Evolutionary conservation across 768 basidiomycete species (phyloP).

Genomic region (Lyophyllum decastes): DNA sequence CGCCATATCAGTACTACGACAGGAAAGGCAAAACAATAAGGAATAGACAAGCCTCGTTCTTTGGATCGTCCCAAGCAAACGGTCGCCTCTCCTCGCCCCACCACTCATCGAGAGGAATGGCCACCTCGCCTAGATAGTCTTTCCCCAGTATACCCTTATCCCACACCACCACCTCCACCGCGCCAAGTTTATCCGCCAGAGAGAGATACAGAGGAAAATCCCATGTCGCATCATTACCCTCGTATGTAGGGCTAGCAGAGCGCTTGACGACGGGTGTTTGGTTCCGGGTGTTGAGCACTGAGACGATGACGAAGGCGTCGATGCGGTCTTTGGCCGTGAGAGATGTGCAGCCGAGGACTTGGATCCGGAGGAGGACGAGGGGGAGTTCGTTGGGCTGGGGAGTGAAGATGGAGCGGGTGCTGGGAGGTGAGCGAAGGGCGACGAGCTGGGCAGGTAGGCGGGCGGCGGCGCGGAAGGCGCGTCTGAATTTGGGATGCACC

Average conservation of each 20-base stretch:
- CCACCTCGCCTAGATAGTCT: slow-evolving; percentile 91
- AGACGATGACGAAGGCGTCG: slow-evolving; percentile 59
- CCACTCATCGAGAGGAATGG: slow-evolving; percentile 79
- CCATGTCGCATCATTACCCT: slow-evolving; percentile 77
- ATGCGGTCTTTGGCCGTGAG: slow-evolving; percentile 62
- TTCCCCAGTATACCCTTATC: slow-evolving; percentile 89
- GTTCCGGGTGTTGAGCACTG: slow-evolving; percentile 54
- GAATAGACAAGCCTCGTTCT: slow-evolving; percentile 69
- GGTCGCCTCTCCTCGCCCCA: slow-evolving; percentile 30
- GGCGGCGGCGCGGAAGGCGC: not conserved
- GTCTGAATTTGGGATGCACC: not conserved
- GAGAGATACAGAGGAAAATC: slow-evolving; percentile 86
- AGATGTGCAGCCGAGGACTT: slow-evolving; percentile 64
- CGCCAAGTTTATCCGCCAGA: slow-evolving; percentile 69
- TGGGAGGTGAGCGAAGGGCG: slow-evolving; percentile 36
- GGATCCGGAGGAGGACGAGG: slow-evolving; percentile 64
- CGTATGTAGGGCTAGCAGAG: slow-evolving; percentile 66
- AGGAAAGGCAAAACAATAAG: not conserved
- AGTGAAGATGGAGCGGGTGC: not conserved
- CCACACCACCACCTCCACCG: slow-evolving; percentile 88
- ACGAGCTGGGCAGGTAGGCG: not conserved
- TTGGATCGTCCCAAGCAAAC: slow-evolving; percentile 58
- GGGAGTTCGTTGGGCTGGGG: slow-evolving; percentile 39
- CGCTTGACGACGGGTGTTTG: slow-evolving; percentile 80
- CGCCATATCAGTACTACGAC: too few species aligned